A percentile compares a stretch with the other conserved stretches of the same genome.
Conservation (phyloP, 225 moss, liverwort and hornwort genomes). For the Thuidium tamariscinum region DNA sequence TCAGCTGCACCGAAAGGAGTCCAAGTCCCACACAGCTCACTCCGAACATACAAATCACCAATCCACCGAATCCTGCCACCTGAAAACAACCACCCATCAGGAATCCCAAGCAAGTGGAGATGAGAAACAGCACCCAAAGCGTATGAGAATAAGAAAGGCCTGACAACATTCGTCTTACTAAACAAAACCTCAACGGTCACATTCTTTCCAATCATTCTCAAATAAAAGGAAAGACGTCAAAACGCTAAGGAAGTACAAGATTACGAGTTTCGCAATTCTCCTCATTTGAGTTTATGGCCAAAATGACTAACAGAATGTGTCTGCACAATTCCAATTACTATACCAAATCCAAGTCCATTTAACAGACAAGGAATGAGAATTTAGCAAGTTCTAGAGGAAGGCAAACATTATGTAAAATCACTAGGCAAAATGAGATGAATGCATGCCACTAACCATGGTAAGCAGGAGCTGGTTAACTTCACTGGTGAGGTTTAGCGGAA, state of each 20-base stretch:
- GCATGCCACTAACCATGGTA: slow-evolving; percentile 36
- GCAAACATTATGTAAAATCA: not conserved
- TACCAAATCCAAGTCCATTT: not conserved
- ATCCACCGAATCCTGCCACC: slow-evolving; percentile 65
- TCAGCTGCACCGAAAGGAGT: slow-evolving; percentile 49
- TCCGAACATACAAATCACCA: slow-evolving; percentile 69
- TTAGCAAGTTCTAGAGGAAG: not conserved
- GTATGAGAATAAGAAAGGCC: not conserved
- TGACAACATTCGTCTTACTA: not conserved
- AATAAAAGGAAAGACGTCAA: not conserved
- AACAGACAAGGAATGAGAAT: not conserved
- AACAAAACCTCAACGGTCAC: not conserved
- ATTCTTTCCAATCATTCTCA: not conserved
- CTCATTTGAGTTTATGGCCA: not conserved
- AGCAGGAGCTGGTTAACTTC: slow-evolving; percentile 68
- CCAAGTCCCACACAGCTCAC: slow-evolving; percentile 66
- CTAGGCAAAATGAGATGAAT: not conserved
- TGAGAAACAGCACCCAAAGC: not conserved
- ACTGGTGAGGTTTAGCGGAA: slow-evolving; percentile 56
- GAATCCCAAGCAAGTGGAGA: not conserved
- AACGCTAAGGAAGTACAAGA: not conserved
- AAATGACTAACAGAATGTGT: not conserved
- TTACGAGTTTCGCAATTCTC: not conserved
- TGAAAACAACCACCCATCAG: slow-evolving; percentile 12
- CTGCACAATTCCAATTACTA: not conserved